phyloP scores from a whole-genome alignment of 768 basidiomycete species.

The Daedaleopsis nitida region DNA sequence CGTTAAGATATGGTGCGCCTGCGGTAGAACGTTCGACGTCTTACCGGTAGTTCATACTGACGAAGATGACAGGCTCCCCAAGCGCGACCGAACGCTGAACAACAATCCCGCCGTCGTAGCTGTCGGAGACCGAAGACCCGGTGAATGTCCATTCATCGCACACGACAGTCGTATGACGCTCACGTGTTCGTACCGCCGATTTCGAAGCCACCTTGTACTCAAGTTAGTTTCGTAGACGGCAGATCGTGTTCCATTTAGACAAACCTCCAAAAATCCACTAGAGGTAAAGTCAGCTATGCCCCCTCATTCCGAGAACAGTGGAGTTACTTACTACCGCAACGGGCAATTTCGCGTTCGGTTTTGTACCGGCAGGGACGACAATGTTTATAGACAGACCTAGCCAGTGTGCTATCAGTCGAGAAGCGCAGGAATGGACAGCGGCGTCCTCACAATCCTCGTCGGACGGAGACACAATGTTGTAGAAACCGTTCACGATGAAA shows the following conservation, averaged over 20 bases:
- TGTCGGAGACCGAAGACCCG: conserved; percentile 7
- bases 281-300: too few species aligned
- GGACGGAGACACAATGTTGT: conserved; percentile 7
- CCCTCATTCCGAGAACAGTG: not conserved
- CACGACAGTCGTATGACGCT: not conserved
- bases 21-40: conserved; percentile 5
- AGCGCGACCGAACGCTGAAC: conserved; percentile 47
- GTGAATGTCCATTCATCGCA: not conserved
- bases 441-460: conserved; percentile 14
- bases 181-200: conserved; percentile 33
- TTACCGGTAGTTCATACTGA: conserved; percentile 56
- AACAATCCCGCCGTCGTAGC: conserved; percentile 46
- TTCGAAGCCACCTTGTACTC: conserved; percentile 42
- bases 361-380: conserved; percentile 20
- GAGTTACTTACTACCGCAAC: conserved; percentile 18
- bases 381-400: conserved; percentile 31
- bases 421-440: not conserved
- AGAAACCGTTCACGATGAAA: conserved; percentile 19
- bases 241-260: not conserved
- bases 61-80: conserved; percentile 48
- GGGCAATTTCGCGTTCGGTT: conserved; percentile 18
- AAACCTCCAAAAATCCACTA: conserved; percentile 33
- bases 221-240: not conserved
- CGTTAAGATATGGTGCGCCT: not conserved
- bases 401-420: not conserved